Base-by-base conservation (phyloP, 768 basidiomycete genomes). In the Infundibulicybe gibba region DNA sequence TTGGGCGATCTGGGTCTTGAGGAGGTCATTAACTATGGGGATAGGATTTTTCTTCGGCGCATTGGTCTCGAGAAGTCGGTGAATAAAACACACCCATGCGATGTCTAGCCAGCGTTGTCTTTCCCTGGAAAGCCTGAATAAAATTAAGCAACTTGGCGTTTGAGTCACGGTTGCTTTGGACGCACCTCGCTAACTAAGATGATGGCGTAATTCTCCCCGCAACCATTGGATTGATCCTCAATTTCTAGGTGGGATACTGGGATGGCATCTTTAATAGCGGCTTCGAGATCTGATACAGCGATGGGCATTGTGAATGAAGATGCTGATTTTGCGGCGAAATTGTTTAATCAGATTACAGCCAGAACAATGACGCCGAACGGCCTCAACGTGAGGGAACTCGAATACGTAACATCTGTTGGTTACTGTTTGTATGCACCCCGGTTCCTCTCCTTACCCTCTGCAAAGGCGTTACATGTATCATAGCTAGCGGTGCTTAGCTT, bases 81-180 rank as follows among this genome's bases (percentile, higher is more conserved):
- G 11, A 30, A 20, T 9, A 2, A 16, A 12, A 67, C 76, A 45
- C 57, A 90, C 90, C 78, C 62, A 79, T 68, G 35, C 82, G 72
- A 60, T 93, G 90, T 57, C 83, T 72, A 13, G 80, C 77, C n/a
- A 93, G 72, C n/a, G 87, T 90, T 11, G 73, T 75, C 66, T 89
- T 87, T 6, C 87, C 88, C 63, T 88, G 80, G 55, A 92, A 92
- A 0, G 75, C 80, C 83, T 88, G 10, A 3, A 10, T 38, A 10
- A 6, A 4, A 19, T 3, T 38, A 14, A 38, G 35, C n/a, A 38
- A 14, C 11, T n/a, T 14, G 10, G 3, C 3, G 6, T 38, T 3
- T 10, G 4, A n/a, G 10, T n/a, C 35, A 14, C 6, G 9, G 12
- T 30, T 47, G 17, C 39, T 2, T 35, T 19, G n/a, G 9, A 64